Conservation (phyloP, 1,139 yeast species). For the Hansenula lynferdii region DNA sequence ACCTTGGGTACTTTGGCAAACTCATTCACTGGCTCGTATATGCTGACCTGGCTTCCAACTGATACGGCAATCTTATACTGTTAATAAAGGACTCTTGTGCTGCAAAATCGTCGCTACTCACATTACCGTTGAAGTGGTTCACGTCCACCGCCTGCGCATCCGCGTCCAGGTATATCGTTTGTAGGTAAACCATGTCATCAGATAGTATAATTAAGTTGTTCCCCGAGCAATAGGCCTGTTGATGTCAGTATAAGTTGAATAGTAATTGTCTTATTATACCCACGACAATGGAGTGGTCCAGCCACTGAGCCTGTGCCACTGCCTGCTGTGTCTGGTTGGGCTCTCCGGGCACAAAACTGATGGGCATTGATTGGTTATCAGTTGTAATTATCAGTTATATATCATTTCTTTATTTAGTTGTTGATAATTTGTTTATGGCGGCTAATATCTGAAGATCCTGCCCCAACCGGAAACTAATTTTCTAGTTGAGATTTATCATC, state of each 20-base stretch:
- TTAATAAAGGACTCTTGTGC: background rate
- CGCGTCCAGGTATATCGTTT: constrained; percentile 65
- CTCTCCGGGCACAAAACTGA: constrained; percentile 80
- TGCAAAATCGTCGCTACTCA: background rate
- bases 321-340: constrained; percentile 58
- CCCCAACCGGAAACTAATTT: background rate
- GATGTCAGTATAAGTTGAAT: background rate
- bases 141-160: constrained; percentile 69
- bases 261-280: constrained; percentile 9
- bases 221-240: constrained; percentile 74
- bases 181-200: constrained; percentile 49
- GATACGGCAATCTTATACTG: constrained; percentile 31
- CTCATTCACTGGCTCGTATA: constrained; percentile 36
- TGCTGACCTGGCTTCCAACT: constrained; percentile 26
- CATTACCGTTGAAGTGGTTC: constrained; percentile 48
- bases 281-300: constrained; percentile 51
- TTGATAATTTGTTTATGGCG: background rate
- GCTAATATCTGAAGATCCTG: background rate
- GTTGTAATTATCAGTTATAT: no score
- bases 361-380: constrained; percentile 38
- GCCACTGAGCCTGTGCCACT: constrained; percentile 65
- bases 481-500: no score
- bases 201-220: constrained; percentile 71
- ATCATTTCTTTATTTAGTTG: background rate
- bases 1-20: constrained; percentile 29